These are phyloP conservation scores for Globisporangium splendens DNA, from an alignment of 352 stramenopile species.

Conservation along the genomic window DNA sequence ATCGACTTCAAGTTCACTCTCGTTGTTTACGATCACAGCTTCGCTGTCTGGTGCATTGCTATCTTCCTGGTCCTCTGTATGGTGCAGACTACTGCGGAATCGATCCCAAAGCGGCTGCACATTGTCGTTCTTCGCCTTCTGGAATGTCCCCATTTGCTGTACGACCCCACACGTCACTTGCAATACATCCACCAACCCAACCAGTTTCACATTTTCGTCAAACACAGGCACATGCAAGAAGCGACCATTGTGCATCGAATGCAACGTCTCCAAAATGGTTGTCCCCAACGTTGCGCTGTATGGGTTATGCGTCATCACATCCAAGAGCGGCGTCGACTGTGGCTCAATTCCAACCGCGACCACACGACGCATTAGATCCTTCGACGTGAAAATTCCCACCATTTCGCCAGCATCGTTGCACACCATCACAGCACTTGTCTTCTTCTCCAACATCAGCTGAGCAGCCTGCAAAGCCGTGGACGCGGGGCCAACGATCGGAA, in stretches of 20 bases:
- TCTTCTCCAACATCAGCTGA: constrained; percentile 78
- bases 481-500: constrained; percentile 47
- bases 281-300: constrained; percentile 91
- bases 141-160: constrained; percentile 81
- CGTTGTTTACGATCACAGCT: neutral
- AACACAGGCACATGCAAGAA: constrained; percentile 97
- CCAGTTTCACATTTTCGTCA: constrained; percentile 81
- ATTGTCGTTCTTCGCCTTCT: constrained; percentile 57
- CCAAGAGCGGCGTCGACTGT: constrained; percentile 70
- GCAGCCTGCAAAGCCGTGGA: constrained; percentile 68
- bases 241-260: constrained; percentile 96
- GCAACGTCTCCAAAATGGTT: constrained; percentile 95
- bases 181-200: constrained; percentile 96
- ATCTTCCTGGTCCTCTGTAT: constrained; percentile 28
- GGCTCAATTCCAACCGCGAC: constrained; percentile 88
- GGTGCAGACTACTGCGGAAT: constrained; percentile 55
- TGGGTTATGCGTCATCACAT: constrained; percentile 95
- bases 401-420: constrained; percentile 81
- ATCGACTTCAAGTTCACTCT: neutral
- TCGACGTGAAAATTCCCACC: constrained; percentile 96
- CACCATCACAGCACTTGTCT: constrained; percentile 87
- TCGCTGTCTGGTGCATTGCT: constrained; percentile 13
- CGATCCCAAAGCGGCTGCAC: constrained; percentile 77
- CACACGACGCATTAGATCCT: constrained; percentile 96
- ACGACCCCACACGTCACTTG: constrained; percentile 90